A percentile compares a stretch with the other conserved stretches of the same genome.
Conservation (phyloP, 768 basidiomycete species). For the Leucocoprinus sp. region DNA sequence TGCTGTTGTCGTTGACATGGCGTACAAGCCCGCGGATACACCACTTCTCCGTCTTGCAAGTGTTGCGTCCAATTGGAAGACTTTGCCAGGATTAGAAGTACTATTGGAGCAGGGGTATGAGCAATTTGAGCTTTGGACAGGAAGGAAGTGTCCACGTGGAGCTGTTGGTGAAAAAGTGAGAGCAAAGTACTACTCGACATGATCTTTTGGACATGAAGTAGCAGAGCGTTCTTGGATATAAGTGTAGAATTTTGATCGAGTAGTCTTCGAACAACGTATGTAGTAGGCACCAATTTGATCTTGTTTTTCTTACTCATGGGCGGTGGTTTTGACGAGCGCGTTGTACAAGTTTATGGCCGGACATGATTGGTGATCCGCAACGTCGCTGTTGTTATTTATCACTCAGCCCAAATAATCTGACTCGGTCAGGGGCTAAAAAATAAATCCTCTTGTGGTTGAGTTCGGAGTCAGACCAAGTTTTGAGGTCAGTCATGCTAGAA, state of each 20-base stretch:
- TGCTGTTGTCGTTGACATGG: slow-evolving; percentile 86
- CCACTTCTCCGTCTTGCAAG: slow-evolving; percentile 68
- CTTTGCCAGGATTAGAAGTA: slow-evolving; percentile 76
- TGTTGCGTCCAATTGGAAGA: slow-evolving; percentile 44
- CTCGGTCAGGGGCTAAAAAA: too few relatives aligned
- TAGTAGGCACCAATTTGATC: too few relatives aligned
- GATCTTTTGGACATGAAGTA: not conserved
- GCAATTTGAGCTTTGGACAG: slow-evolving; percentile 82
- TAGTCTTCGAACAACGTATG: too few relatives aligned
- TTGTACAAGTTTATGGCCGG: too few relatives aligned
- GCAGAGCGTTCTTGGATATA: not conserved
- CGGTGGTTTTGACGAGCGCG: too few relatives aligned
- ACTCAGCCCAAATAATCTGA: too few relatives aligned
- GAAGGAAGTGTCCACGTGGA: slow-evolving; percentile 44
- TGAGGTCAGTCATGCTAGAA: too few relatives aligned
- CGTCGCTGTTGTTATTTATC: too few relatives aligned
- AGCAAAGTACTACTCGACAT: slow-evolving; percentile 28
- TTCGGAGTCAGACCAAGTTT: too few relatives aligned
- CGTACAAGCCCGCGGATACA: slow-evolving; percentile 84
- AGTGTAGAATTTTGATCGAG: not conserved
- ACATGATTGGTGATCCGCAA: too few relatives aligned
- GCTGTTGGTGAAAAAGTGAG: slow-evolving; percentile 40
- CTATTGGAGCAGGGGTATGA: slow-evolving; percentile 83
- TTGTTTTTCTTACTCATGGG: too few relatives aligned
- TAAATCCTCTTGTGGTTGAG: too few relatives aligned